Evolutionary conservation across 805 yeast genomes (phyloP).

Genomic region (Yarrowia keelungensis): DNA sequence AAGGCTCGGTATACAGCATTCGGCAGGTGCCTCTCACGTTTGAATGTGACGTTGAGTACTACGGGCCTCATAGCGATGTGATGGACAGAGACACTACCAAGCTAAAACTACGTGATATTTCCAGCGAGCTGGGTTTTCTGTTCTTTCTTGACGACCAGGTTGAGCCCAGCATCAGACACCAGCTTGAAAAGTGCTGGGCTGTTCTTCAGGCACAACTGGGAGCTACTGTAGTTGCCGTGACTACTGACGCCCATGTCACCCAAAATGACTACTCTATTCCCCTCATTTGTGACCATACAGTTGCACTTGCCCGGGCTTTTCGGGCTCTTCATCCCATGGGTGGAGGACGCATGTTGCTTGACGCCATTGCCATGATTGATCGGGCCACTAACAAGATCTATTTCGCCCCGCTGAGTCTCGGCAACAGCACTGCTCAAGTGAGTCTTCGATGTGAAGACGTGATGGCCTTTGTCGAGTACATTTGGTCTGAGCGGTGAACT

Average conservation of each 20-base stretch:
- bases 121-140: constrained; percentile 27
- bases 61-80: constrained; percentile 14
- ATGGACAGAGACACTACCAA: constrained; percentile 12
- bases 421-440: constrained; percentile 29
- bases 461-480: constrained; percentile 37
- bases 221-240: constrained; percentile 24
- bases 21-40: constrained; percentile 33
- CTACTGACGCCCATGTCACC: constrained; percentile 1
- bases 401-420: constrained; percentile 38
- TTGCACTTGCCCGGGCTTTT: constrained; percentile 47
- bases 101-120: constrained; percentile 24
- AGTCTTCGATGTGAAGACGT: constrained; percentile 29
- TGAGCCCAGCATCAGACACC: background rate
- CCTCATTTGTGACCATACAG: constrained; percentile 44
- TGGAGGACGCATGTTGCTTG: constrained; percentile 46
- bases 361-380: constrained; percentile 47
- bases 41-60: constrained; percentile 25
- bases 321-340: constrained; percentile 49
- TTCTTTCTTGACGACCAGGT: constrained; percentile 19
- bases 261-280: constrained; percentile 38
- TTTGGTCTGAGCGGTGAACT: constrained; percentile 35
- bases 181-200: constrained; percentile 22
- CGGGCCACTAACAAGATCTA: constrained; percentile 40
- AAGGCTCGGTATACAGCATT: constrained; percentile 30
- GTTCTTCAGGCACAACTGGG: constrained; percentile 14